Base-by-base conservation (phyloP, 495 filamentous ascomycete species). In the Penicillium steckii region DNA sequence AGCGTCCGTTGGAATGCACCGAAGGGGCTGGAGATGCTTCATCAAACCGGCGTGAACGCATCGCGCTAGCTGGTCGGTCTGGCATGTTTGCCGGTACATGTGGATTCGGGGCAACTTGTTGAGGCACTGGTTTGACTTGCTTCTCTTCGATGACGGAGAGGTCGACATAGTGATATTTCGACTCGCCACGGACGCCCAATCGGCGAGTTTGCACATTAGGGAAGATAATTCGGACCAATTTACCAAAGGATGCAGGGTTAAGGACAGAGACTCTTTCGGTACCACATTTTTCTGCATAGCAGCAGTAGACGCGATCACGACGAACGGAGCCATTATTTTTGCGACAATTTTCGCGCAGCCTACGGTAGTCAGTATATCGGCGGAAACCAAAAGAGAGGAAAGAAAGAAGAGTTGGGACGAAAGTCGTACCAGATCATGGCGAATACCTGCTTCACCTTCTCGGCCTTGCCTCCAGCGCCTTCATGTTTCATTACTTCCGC, bases 151-250 rank as follows among this genome's bases (percentile, higher is more conserved):
- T 79, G 26, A 96, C 77, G 2, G 82, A 83, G 64, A 96, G 84
- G 64, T 93, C 89, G 38, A 94, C 90, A 63, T 98, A 98, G 63
- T 98, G 95, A 67, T 98, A 98, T 67, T 98, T 98, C 4, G 95
- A 97, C 71, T 97, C 91, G 35, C 95, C 95, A 18, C 94, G 85
- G 33, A 97, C 91, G 38, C 94, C 94, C 10, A 98, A 78, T 44
- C 94, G 80, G 32, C 94, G 82, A 9, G 94, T 97, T 64, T 95
- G 91, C 15, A 98, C 84, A 38, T 90, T 91, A 1, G 92, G 93
- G 55, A 97, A 98, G 32, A 97, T 89, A 24, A 97, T 92, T 9
- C 95, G 83, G 22, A 98, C 94, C 22, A 97, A 82, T 66, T 98
- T 98, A 26, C 94, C 94, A 73, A 98, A 98, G 5, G 92, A 97